Percentiles rank a stretch among this genome's conserved stretches.
phyloP scores from a whole-genome alignment of 495 filamentous ascomycete species.

The Aspergillus sclerotioniger region DNA sequence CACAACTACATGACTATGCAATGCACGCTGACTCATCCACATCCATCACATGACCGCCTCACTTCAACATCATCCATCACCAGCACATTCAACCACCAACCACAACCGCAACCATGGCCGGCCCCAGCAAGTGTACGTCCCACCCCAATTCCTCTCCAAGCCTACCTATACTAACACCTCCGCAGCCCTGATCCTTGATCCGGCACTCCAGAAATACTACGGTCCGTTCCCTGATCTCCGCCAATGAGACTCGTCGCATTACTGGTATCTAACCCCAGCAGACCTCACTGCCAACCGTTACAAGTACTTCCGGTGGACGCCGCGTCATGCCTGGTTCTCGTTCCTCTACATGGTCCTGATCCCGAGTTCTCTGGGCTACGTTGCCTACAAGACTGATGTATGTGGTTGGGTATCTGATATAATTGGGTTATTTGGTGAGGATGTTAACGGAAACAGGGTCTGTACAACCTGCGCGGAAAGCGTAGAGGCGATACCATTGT shows the following conservation, averaged over 20 bases:
- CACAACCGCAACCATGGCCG: constrained; percentile 41
- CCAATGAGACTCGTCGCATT: background rate
- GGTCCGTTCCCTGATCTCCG: constrained; percentile 47
- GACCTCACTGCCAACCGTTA: constrained; percentile 83
- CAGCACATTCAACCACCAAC: constrained; percentile 2
- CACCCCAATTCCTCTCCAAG: background rate
- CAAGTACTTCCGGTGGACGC: constrained; percentile 94
- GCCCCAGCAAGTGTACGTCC: constrained; percentile 48
- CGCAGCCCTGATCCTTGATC: constrained; percentile 70
- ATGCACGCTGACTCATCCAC: background rate
- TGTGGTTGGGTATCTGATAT: constrained; percentile 32
- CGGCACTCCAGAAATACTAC: constrained; percentile 72
- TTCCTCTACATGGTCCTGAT: constrained; percentile 71
- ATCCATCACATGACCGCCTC: constrained; percentile 4
- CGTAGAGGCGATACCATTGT: constrained; percentile 72
- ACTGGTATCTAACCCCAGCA: constrained; percentile 30
- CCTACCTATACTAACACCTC: background rate
- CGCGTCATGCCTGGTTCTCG: constrained; percentile 72
- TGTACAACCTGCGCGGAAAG: constrained; percentile 84
- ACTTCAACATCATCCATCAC: constrained; percentile 7
- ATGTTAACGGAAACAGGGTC: constrained; percentile 57
- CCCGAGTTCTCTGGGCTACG: constrained; percentile 63
- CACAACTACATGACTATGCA: background rate
- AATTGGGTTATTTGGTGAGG: constrained; percentile 17
- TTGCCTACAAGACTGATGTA: constrained; percentile 81